phyloP scores from a whole-genome alignment of 140 eudicot genomes.

The Senecio squalidus region DNA sequence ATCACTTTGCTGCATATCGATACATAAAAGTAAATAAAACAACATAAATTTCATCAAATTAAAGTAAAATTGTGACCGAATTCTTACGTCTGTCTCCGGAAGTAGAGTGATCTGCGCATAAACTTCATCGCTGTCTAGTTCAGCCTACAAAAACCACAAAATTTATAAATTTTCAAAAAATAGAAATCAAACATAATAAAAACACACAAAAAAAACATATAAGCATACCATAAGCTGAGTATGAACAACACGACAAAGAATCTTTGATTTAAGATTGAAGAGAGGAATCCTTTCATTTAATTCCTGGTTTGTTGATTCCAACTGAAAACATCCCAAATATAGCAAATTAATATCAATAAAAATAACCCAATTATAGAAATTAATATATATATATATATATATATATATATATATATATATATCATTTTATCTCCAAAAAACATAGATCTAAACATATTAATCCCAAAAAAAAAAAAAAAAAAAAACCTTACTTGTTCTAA shows the following conservation, averaged over 20 bases:
- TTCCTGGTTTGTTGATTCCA: slow-evolving; percentile 92
- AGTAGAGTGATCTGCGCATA: slow-evolving; percentile 81
- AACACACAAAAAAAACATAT: not conserved
- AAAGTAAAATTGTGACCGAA: not conserved
- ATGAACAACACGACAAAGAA: slow-evolving; percentile 72
- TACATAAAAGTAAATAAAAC: not conserved
- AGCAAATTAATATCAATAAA: slow-evolving; percentile 1
- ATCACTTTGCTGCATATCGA: slow-evolving; percentile 59
- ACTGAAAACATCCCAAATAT: slow-evolving; percentile 42
- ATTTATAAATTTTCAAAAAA: too few relatives aligned
- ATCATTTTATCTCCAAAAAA: not conserved
- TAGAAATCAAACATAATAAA: too few relatives aligned
- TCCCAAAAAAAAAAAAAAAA: not conserved
- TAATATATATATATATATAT: too few relatives aligned
- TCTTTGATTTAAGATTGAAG: slow-evolving; percentile 62
- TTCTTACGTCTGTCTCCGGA: slow-evolving; percentile 76
- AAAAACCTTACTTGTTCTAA: slow-evolving; percentile 73
- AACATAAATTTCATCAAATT: not conserved
- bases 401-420: too few relatives aligned
- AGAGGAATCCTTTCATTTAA: slow-evolving; percentile 56
- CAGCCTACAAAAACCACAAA: slow-evolving; percentile 74
- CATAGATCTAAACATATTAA: slow-evolving; percentile 29
- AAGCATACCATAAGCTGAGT: slow-evolving; percentile 70
- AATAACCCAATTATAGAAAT: slow-evolving; percentile 17
- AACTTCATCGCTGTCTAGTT: slow-evolving; percentile 90